Conservation (phyloP, 441 rosid genomes). For the Gossypium trilobum region DNA sequence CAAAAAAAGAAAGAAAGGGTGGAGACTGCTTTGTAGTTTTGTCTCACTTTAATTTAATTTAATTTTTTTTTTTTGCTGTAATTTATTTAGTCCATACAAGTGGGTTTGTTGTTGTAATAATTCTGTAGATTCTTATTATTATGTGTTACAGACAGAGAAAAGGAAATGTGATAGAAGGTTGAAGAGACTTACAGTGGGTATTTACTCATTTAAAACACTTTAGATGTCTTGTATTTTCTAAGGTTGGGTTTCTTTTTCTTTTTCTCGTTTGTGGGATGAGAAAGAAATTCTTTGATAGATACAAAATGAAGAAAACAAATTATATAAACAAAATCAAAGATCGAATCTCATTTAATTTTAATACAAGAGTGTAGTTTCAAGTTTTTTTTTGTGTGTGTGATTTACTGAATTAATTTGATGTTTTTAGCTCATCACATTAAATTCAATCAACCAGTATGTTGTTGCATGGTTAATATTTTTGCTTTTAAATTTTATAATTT, state of each 20-base stretch:
- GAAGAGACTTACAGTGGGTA: neutral
- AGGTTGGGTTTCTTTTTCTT: neutral
- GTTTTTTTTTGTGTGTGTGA: too few relatives aligned
- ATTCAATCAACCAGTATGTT: too few relatives aligned
- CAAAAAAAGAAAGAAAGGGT: neutral
- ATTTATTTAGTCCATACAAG: neutral
- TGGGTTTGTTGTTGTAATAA: neutral
- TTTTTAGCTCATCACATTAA: too few relatives aligned
- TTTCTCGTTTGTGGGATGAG: neutral
- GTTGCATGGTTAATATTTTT: neutral
- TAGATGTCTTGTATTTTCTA: too few relatives aligned
- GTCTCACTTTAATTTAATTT: constrained; percentile 3
- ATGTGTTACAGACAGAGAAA: neutral
- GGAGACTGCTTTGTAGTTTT: constrained; percentile 16
- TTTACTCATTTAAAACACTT: neutral
- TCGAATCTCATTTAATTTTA: too few relatives aligned
- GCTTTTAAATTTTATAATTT: neutral
- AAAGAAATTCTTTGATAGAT: neutral
- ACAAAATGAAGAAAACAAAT: too few relatives aligned
- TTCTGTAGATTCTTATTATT: neutral
- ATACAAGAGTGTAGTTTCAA: too few relatives aligned
- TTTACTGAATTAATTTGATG: too few relatives aligned
- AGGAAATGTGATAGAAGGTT: neutral
- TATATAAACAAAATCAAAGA: too few relatives aligned
- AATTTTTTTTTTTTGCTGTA: neutral